Conservation (phyloP, 2,329 filamentous ascomycete genomes). For the Thermoascus crustaceus region DNA sequence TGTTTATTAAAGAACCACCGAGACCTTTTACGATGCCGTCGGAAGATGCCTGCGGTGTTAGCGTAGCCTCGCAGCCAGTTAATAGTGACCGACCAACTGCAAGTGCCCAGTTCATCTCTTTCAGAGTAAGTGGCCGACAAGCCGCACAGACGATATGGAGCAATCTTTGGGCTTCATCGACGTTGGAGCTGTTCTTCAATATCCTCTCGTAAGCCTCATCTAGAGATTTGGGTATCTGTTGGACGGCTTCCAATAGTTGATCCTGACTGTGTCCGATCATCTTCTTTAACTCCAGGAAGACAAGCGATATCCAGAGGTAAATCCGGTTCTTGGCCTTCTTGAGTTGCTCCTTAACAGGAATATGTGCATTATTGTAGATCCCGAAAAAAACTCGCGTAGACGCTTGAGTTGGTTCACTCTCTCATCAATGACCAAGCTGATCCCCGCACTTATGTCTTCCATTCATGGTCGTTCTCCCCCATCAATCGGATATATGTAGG, state of each 20-base stretch:
- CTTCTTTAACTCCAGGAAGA: not conserved
- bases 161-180: conserved; percentile 1
- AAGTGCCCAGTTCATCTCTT: conserved; percentile 5
- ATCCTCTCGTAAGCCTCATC: conserved; percentile 7
- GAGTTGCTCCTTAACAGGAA: not conserved
- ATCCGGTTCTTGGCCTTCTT: conserved; percentile 1
- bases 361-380: conserved; percentile 2
- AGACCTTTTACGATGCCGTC: conserved; percentile 8
- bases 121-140: conserved; percentile 6
- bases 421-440: not conserved
- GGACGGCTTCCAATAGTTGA: not conserved
- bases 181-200: conserved; percentile 1
- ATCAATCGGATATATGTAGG: not conserved
- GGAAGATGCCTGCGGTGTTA: conserved; percentile 5
- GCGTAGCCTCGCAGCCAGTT: not conserved
- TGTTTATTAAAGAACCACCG: conserved; percentile 12
- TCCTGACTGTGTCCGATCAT: not conserved
- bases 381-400: not conserved
- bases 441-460: not conserved
- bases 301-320: conserved; percentile 2
- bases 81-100: no score
- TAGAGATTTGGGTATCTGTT: conserved; percentile 3
- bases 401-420: not conserved
- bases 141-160: conserved; percentile 6
- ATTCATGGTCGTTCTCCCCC: conserved; percentile 2